phyloP scores from a whole-genome alignment of 345 rosid genomes.

The Boechera stricta region DNA sequence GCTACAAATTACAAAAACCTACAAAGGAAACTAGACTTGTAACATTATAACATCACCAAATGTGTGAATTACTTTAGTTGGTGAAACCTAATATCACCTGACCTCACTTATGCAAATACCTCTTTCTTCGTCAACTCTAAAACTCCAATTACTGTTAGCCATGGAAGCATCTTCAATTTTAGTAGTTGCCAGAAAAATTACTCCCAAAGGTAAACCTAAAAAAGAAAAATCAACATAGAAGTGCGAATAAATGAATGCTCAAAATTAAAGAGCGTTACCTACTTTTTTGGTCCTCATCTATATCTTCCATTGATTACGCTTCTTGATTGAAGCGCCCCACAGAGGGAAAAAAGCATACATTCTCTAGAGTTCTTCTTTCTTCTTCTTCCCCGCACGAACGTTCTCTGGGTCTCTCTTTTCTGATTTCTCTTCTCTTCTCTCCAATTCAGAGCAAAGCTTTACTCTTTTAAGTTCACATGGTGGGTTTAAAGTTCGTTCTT shows the following conservation, averaged over 20 bases:
- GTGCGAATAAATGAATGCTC: neutral
- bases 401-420: neutral
- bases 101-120: no score
- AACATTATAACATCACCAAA: no score
- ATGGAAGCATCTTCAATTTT: neutral
- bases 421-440: neutral
- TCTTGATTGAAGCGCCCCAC: conserved; percentile 17
- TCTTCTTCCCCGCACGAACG: conserved; percentile 27
- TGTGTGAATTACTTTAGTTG: no score
- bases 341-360: neutral
- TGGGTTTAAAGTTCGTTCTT: conserved; percentile 1
- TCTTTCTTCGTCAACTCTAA: no score
- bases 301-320: conserved; percentile 29
- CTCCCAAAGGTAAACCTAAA: neutral
- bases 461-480: conserved; percentile 21
- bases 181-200: neutral
- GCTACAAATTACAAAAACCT: neutral
- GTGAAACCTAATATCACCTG: no score
- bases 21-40: no score
- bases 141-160: no score
- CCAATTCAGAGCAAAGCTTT: neutral
- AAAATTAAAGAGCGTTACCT: neutral
- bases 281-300: conserved; percentile 16
- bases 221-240: conserved; percentile 7
- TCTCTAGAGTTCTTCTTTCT: conserved; percentile 26